phyloP scores from a whole-genome alignment of 2,329 filamentous ascomycete species.

The Elsinoe fawcettii region DNA sequence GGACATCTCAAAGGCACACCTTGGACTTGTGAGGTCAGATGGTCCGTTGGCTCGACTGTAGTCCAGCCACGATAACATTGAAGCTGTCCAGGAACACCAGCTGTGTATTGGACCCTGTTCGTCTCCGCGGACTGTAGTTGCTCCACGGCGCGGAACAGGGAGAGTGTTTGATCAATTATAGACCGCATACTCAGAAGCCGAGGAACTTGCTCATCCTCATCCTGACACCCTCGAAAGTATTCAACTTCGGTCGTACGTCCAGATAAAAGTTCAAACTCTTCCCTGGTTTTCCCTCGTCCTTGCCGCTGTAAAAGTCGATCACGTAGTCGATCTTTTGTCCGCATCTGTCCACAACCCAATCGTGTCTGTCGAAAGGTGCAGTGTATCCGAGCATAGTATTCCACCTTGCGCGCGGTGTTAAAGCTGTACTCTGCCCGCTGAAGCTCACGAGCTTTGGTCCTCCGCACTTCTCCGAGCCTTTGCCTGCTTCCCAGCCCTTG shows the following conservation, averaged over 20 bases:
- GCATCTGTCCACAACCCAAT: constrained; percentile 94
- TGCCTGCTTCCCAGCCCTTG: constrained; percentile 70
- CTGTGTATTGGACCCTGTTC: too few relatives aligned
- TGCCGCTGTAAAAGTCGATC: constrained; percentile 93
- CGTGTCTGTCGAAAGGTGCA: constrained; percentile 87
- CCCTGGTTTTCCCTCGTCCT: constrained; percentile 35
- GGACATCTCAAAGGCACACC: constrained; percentile 29
- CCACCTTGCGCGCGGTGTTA: constrained; percentile 76
- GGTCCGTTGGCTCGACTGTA: constrained; percentile 30
- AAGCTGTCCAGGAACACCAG: too few relatives aligned
- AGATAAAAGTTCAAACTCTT: constrained; percentile 55
- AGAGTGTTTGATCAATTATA: too few relatives aligned
- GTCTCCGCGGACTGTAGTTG: too few relatives aligned
- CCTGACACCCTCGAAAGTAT: constrained; percentile 53
- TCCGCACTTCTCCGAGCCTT: constrained; percentile 55
- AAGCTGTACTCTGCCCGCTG: constrained; percentile 52
- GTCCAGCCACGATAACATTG: not conserved
- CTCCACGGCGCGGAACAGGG: too few relatives aligned
- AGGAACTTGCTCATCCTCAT: constrained; percentile 40
- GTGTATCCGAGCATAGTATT: constrained; percentile 84
- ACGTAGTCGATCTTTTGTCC: constrained; percentile 83
- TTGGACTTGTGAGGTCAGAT: constrained; percentile 27
- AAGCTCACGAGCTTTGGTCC: constrained; percentile 81
- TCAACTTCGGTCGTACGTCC: constrained; percentile 59
- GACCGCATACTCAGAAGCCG: constrained; percentile 18